Base-by-base conservation (phyloP, 169 alveolate species). In the Besnoitia besnoiti region DNA sequence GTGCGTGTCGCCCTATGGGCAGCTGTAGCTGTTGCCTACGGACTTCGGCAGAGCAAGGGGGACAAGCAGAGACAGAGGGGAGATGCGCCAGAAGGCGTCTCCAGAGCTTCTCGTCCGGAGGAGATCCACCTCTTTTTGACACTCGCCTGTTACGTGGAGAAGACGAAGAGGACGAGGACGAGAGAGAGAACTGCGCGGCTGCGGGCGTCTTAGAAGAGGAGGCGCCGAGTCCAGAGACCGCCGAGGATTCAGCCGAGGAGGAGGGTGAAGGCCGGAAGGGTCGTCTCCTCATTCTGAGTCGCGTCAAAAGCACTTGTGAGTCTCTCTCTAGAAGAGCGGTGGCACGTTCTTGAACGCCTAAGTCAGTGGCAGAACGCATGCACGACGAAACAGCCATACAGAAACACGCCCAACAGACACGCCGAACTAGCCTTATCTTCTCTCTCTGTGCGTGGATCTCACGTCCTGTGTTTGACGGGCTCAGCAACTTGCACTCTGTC, bases 111-210 rank as follows among this genome's bases (percentile, higher is more conserved):
- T 35, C n/a, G n/a, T 35, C 42, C n/a, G 44, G 47, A 35, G n/a
- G 44, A n/a, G 80, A 30, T 14, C 61, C 87, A 1, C 21, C 87
- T 8, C 33, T 42, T 39, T 24, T 42, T 10, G 87, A 77, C 61
- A 77, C 61, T 24, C 87, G 87, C 61, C 50, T 77, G 59, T 55
- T 42, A 24, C 87, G 35, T 39, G 59, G 33, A 27, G 59, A 40
- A 3, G 87, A 77, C 30, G 87, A 77, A 3, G 87, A 77, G 16
- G 59, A 77, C n/a, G 87, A 77, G 40, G 87, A 77, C 21, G 87
- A 4, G 8, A 33, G 80, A 33, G 50, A 40, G 24, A 47, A 14
- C 30, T 10, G 27, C 42, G 50, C 33, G 49, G 85, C 5, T 16
- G 85, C 8, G 49, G 85, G 19, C 5, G 76, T 5, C 37, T 19